Evolutionary conservation across 768 basidiomycete species (phyloP).

Genomic region (Pleurotus platypus): DNA sequence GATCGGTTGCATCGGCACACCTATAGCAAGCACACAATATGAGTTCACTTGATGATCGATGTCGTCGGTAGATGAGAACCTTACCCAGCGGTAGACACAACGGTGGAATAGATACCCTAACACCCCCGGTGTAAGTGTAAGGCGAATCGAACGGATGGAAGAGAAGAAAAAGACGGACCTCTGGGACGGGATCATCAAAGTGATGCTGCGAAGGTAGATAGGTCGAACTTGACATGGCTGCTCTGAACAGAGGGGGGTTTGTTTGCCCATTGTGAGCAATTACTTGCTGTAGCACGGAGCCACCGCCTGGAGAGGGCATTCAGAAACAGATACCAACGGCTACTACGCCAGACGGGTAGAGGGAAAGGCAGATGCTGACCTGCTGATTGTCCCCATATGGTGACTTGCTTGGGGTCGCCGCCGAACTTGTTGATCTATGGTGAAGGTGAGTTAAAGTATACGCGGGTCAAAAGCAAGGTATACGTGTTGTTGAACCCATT

Average conservation of each 20-base stretch:
- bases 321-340: too few species aligned
- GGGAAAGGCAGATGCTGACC: neutral
- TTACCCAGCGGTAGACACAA: neutral
- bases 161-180: neutral
- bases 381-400: slow-evolving; percentile 18
- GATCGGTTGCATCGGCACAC: slow-evolving; percentile 12
- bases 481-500: slow-evolving; percentile 2
- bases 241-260: slow-evolving; percentile 21
- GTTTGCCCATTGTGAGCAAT: slow-evolving; percentile 28
- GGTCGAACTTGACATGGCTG: slow-evolving; percentile 25
- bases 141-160: too few species aligned
- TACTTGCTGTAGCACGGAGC: slow-evolving; percentile 29
- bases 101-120: neutral
- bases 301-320: slow-evolving; percentile 18
- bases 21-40: neutral
- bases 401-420: slow-evolving; percentile 17
- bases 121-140: too few species aligned
- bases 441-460: neutral
- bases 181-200: slow-evolving; percentile 23
- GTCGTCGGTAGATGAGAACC: neutral
- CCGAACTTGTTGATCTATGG: neutral
- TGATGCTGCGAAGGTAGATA: slow-evolving; percentile 25
- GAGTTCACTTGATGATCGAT: too few species aligned
- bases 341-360: too few species aligned
- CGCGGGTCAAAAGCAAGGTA: neutral